Base-by-base conservation (phyloP, 148 eudicot genomes). In the Persicaria tinctoria region DNA sequence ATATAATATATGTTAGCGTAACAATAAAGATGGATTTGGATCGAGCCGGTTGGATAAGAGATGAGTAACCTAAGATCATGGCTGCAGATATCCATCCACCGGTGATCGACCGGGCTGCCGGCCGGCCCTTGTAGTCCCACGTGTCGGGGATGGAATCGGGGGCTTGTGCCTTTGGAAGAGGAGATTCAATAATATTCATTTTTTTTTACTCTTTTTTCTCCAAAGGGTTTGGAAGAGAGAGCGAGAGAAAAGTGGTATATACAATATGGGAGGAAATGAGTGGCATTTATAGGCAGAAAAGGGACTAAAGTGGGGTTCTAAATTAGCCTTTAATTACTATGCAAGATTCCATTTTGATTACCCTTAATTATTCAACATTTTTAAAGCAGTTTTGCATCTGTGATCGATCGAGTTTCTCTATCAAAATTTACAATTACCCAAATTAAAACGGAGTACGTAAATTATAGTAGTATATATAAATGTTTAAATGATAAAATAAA, bases 31-130 rank as follows among this genome's bases (percentile, higher is more conserved):
- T 27, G 32, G 32, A 27, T 27, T 27, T 27, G 32, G 32, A 12
- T 2, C 3, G 41, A 5, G 18, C 45, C n/a, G n/a, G n/a, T n/a
- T n/a, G n/a, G n/a, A n/a, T n/a, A n/a, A n/a, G n/a, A n/a, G n/a
- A n/a, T n/a, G 1, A 68, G 10, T 10, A 47, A 91, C 97, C 94
- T 83, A 92, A 75, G 80, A 89, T 88, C 80, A 89, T 83, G 46
- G 90, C 88, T 68, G 97, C 89, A 59, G 88, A 79, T 6, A 84
- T 81, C 94, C 94, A 89, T 80, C 97, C 94, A 78, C 97, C 97
- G 32, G 93, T 88, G 14, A 74, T 84, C 14, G 90, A 76, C 57
- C 75, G 59, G 23, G 84, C 80, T 71, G 94, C 94, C 3, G 89
- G 90, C 5, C 70, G 80, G 46, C 88, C 92, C 70, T 82, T 89